Evolutionary conservation across 2,329 filamentous ascomycete genomes (phyloP).

Genomic region (Colletotrichum cordylinicola): DNA sequence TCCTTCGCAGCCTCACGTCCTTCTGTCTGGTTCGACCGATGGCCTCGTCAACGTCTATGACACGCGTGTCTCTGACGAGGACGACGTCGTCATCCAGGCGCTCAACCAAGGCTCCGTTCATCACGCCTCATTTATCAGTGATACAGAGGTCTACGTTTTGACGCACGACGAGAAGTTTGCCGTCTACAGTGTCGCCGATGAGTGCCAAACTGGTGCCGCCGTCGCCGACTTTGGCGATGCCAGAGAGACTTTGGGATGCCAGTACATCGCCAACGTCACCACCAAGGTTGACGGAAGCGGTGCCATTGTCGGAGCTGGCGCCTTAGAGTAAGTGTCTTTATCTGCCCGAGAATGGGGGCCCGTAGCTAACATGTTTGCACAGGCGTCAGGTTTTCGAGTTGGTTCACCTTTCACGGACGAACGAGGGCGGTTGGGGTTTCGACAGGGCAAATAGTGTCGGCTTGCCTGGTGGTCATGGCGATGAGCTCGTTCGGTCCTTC

Average conservation of each 20-base stretch:
- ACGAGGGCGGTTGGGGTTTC: conserved; percentile 55
- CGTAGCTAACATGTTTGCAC: neutral
- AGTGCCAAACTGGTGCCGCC: conserved; percentile 63
- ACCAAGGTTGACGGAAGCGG: conserved; percentile 63
- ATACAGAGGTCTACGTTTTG: conserved; percentile 71
- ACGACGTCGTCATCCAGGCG: conserved; percentile 78
- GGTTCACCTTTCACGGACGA: conserved; percentile 60
- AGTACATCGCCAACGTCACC: conserved; percentile 75
- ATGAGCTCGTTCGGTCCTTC: conserved; percentile 68
- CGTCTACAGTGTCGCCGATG: conserved; percentile 73
- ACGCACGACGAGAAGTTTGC: conserved; percentile 82
- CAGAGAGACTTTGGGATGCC: conserved; percentile 67
- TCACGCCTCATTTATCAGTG: conserved; percentile 73
- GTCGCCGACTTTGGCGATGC: conserved; percentile 71
- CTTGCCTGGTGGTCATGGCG: conserved; percentile 67
- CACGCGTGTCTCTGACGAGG: conserved; percentile 72
- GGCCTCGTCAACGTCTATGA: conserved; percentile 81
- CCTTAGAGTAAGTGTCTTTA: conserved; percentile 62
- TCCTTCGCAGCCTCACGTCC: conserved; percentile 61
- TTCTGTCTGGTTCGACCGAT: conserved; percentile 81
- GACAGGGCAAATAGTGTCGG: conserved; percentile 61
- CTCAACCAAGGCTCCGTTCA: conserved; percentile 80
- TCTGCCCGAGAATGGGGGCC: neutral
- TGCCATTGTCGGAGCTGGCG: conserved; percentile 68
- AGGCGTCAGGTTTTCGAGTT: conserved; percentile 65